Conservation (phyloP, 2,329 filamentous ascomycete genomes). For the Thermothelomyces thermophilus region DNA sequence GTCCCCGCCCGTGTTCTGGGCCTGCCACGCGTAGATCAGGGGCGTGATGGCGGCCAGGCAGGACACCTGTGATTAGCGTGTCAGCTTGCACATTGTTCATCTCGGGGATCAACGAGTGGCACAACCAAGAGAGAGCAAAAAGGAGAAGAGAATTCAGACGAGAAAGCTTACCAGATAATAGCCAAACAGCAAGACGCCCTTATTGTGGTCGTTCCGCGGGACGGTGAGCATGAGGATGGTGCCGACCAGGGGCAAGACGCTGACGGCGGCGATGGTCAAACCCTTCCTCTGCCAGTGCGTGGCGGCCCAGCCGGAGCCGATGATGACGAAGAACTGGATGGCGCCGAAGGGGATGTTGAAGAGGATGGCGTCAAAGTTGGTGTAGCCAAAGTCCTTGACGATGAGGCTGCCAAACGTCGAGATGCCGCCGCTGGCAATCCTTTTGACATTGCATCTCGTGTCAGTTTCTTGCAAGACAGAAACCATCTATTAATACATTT, state of each 20-base stretch:
- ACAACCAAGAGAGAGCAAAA: too few species aligned
- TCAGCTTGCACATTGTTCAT: neutral
- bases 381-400: conserved; percentile 51
- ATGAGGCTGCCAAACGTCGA: conserved; percentile 54
- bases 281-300: conserved; percentile 39
- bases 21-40: conserved; percentile 54
- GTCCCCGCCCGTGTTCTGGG: conserved; percentile 60
- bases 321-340: conserved; percentile 53
- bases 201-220: conserved; percentile 33
- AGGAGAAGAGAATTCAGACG: too few species aligned
- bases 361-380: conserved; percentile 48
- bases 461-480: neutral
- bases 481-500: neutral
- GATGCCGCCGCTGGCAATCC: conserved; percentile 50
- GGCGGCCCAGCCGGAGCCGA: conserved; percentile 45
- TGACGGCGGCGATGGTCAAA: conserved; percentile 35
- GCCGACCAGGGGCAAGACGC: conserved; percentile 35
- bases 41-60: conserved; percentile 37
- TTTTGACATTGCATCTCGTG: neutral
- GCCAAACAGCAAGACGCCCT: conserved; percentile 43
- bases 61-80: conserved; percentile 7
- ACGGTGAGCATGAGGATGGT: conserved; percentile 44
- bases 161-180: conserved; percentile 41
- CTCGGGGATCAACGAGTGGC: too few species aligned
- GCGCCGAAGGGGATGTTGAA: conserved; percentile 57